These are phyloP conservation scores for Pyracantha coccinea DNA, from an alignment of 331 rosid genomes.

Conservation along the genomic window DNA sequence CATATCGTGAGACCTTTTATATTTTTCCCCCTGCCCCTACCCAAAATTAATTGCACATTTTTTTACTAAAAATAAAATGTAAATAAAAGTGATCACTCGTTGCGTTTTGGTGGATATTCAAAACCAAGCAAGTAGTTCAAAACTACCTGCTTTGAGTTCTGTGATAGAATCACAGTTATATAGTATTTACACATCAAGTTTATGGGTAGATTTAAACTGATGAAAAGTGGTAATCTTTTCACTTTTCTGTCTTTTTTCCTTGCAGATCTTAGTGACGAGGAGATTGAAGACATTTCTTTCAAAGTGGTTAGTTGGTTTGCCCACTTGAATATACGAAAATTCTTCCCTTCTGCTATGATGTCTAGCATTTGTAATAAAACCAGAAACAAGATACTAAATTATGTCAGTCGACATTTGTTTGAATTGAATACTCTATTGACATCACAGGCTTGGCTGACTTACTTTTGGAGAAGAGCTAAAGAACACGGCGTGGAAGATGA, in stretches of 20 bases:
- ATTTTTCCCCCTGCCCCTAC: not conserved
- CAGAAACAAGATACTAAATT: too few relatives aligned
- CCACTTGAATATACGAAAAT: not conserved
- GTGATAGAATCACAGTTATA: not conserved
- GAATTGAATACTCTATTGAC: not conserved
- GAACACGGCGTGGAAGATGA: slow-evolving; percentile 85
- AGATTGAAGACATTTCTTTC: slow-evolving; percentile 76
- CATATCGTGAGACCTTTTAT: not conserved
- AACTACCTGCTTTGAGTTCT: not conserved
- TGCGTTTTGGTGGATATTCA: not conserved
- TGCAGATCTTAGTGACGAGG: slow-evolving; percentile 83
- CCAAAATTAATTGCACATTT: not conserved
- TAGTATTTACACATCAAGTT: not conserved
- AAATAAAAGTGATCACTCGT: not conserved
- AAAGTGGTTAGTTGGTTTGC: slow-evolving; percentile 60
- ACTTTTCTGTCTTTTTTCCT: slow-evolving; percentile 8
- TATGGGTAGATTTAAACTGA: not conserved
- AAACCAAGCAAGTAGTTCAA: not conserved
- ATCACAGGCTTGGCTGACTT: slow-evolving; percentile 63
- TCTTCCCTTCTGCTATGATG: not conserved
- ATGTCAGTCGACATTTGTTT: not conserved
- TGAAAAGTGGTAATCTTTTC: not conserved
- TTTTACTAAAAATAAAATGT: too few relatives aligned
- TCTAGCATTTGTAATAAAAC: too few relatives aligned
- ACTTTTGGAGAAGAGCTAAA: slow-evolving; percentile 86